Base-by-base conservation (phyloP, 768 basidiomycete species). In the Botryobasidium botryosum region DNA sequence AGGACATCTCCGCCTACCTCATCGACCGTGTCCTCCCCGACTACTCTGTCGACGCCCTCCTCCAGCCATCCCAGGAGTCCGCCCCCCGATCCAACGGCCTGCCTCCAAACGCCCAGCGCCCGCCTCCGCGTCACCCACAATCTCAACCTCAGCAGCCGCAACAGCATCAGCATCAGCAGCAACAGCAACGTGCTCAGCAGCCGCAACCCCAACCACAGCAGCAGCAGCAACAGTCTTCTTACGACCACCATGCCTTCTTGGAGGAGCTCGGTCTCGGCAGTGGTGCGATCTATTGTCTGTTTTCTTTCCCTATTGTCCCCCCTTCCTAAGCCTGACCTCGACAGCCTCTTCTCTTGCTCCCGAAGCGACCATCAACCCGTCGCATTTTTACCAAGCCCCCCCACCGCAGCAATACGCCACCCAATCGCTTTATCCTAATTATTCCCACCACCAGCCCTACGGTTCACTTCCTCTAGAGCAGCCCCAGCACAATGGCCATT, bases 211-310 rank as follows among this genome's bases (percentile, higher is more conserved):
- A 15, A 46, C 44, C 18, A 27, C 40, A 20, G 15, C 44, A 8
- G 24, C 35, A 46, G 31, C 25, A 23, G 28, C 40, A 50, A 31
- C 48, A 39, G 20, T 7, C 15, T 21, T 32, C 24, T 10, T 43
- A 36, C n/a, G 24, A 32, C 10, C 13, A 12, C 24, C 21, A 13
- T 32, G 13, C 41, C n/a, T n/a, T n/a, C n/a, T n/a, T n/a, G n/a
- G n/a, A n/a, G n/a, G n/a, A n/a, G n/a, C n/a, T n/a, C n/a, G n/a
- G n/a, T n/a, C n/a, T n/a, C n/a, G n/a, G n/a, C n/a, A n/a, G n/a
- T n/a, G n/a, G 32, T 33, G 12, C 32, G 10, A 18, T 33, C 32
- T 12, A 12, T 33, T 18, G 32, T 33, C 32, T 33, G 12, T 18
- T 33, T 33, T 18, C 12, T 33, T 12, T 33, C 12, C 32, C 32